Percentiles rank a stretch among this genome's conserved stretches.
Evolutionary conservation across 129 eudicot species (phyloP).

Genomic region (Kitagawia praeruptora): DNA sequence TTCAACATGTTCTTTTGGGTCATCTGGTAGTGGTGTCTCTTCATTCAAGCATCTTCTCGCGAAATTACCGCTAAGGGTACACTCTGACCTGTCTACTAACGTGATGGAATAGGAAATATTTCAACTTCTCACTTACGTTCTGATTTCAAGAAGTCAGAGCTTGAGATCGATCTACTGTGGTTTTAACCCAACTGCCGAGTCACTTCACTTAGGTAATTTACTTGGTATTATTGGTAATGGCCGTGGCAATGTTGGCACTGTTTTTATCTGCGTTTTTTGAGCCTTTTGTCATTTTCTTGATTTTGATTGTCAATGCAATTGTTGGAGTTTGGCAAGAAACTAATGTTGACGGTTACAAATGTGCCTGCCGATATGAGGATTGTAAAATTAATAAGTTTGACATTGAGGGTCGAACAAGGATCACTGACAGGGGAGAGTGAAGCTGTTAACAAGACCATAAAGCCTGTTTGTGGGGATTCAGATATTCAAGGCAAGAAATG

Average conservation of each 20-base stretch:
- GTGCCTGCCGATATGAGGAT: conserved; percentile 89
- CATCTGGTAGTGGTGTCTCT: too few species aligned
- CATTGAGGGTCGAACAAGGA: conserved; percentile 78
- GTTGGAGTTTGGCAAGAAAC: conserved; percentile 97
- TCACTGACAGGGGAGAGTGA: conserved; percentile 86
- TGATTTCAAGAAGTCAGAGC: too few species aligned
- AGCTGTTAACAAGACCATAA: conserved; percentile 62
- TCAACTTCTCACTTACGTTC: too few species aligned
- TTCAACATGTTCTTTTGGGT: too few species aligned
- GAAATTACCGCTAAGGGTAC: too few species aligned
- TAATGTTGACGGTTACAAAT: conserved; percentile 78
- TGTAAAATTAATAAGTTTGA: conserved; percentile 50
- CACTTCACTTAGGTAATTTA: too few species aligned
- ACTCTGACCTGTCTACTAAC: too few species aligned
- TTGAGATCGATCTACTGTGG: too few species aligned
- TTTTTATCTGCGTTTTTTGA: conserved; percentile 69
- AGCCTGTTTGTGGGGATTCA: conserved; percentile 46
- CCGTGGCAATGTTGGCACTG: conserved; percentile 53
- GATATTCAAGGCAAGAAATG: conserved; percentile 80
- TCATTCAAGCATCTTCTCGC: too few species aligned
- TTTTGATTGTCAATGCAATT: conserved; percentile 64
- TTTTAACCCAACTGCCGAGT: too few species aligned
- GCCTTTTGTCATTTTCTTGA: conserved; percentile 77
- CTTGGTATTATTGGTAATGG: conserved; percentile 21
- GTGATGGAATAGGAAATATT: too few species aligned